phyloP scores from a whole-genome alignment of 805 yeast species.

The Maudiozyma bulderi region DNA sequence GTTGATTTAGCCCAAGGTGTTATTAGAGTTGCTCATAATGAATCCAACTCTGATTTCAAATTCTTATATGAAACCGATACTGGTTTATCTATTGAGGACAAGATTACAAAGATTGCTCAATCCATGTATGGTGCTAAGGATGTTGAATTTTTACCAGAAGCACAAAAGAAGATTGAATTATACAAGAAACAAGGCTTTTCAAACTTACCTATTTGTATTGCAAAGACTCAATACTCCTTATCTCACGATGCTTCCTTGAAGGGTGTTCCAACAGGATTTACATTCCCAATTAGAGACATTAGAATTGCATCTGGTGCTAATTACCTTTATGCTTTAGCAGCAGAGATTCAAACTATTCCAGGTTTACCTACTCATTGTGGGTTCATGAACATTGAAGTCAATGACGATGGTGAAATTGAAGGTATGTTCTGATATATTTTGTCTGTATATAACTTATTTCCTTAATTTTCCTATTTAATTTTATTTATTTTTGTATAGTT shows the following conservation, averaged over 20 bases:
- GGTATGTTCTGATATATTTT: conserved; percentile 57
- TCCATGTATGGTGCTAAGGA: conserved; percentile 90
- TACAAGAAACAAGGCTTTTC: conserved; percentile 84
- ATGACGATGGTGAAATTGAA: conserved; percentile 82
- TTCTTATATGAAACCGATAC: conserved; percentile 51
- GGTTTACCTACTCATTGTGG: conserved; percentile 95
- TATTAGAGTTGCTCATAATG: conserved; percentile 46
- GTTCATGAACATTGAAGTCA: conserved; percentile 92
- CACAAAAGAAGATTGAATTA: conserved; percentile 68
- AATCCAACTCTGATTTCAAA: conserved; percentile 32
- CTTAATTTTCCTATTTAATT: not conserved
- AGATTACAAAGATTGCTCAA: conserved; percentile 67
- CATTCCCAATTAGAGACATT: conserved; percentile 88
- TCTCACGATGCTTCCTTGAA: conserved; percentile 89
- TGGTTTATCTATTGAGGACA: conserved; percentile 61
- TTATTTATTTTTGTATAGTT: not conserved
- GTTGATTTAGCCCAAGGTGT: conserved; percentile 64
- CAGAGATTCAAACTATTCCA: conserved; percentile 94
- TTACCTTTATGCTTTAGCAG: conserved; percentile 90
- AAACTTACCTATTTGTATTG: conserved; percentile 88
- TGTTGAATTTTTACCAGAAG: conserved; percentile 74
- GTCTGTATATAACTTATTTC: not conserved
- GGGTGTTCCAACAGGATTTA: conserved; percentile 92
- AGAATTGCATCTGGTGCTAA: conserved; percentile 96
- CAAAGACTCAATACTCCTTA: conserved; percentile 93